phyloP scores from a whole-genome alignment of 164 flowering plant genomes.

The Amborella trichopoda region DNA sequence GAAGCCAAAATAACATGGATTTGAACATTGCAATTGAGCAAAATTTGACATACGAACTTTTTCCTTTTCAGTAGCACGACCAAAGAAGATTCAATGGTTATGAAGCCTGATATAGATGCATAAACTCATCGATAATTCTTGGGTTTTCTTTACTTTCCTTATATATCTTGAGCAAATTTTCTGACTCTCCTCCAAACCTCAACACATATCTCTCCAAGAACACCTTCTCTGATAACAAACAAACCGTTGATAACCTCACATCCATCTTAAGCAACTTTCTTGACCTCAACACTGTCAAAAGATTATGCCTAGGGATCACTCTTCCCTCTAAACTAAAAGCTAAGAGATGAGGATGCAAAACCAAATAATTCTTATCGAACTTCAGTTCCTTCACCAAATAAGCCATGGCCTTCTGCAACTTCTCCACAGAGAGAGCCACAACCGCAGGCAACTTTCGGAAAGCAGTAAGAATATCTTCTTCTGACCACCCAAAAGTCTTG shows the following conservation, averaged over 20 bases:
- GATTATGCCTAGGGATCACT: conserved; percentile 5
- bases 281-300: conserved; percentile 2
- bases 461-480: conserved; percentile 2
- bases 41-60: too few species aligned
- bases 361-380: not conserved
- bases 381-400: conserved; percentile 6
- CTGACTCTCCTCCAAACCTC: too few species aligned
- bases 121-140: too few species aligned
- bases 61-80: too few species aligned
- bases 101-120: too few species aligned
- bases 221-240: not conserved
- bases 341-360: not conserved
- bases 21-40: too few species aligned
- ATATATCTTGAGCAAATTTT: too few species aligned
- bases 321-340: conserved; percentile 4
- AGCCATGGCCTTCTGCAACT: conserved; percentile 3
- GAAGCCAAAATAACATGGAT: too few species aligned
- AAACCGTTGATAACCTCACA: not conserved
- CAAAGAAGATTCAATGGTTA: too few species aligned
- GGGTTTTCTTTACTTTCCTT: too few species aligned
- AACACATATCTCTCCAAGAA: conserved; percentile 1
- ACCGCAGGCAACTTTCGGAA: conserved; percentile 1
- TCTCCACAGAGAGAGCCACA: conserved; percentile 1
- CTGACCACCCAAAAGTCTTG: conserved; percentile 8
- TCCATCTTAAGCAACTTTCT: not conserved